These are phyloP conservation scores for Tricholoma sp. DNA, from an alignment of 768 basidiomycete genomes.

Conservation along the genomic window DNA sequence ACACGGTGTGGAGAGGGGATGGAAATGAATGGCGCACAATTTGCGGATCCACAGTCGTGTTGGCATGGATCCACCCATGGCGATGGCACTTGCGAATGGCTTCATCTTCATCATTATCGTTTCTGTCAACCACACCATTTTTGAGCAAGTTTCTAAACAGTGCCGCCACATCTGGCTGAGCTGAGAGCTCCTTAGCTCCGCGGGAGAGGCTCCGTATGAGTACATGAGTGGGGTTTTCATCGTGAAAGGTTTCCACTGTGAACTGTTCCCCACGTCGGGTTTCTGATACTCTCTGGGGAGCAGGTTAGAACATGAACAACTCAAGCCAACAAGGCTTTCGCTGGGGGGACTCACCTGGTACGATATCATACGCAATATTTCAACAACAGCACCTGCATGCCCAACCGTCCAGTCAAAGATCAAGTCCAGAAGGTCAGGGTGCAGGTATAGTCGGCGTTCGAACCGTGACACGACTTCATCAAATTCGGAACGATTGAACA, in stretches of 20 bases:
- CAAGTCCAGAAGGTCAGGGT: conserved; percentile 3
- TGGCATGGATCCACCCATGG: background rate
- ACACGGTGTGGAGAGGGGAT: background rate
- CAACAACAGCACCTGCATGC: conserved; percentile 11
- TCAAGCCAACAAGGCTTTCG: no score
- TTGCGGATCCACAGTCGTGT: background rate
- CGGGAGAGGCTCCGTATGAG: background rate
- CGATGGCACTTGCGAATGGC: background rate
- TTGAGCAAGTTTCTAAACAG: background rate
- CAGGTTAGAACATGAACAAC: background rate
- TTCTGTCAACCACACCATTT: background rate
- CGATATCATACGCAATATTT: conserved; percentile 5
- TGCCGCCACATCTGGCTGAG: background rate
- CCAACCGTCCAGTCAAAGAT: conserved; percentile 12
- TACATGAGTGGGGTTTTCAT: background rate
- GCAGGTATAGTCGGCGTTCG: background rate
- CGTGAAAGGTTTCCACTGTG: background rate
- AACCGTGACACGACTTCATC: conserved; percentile 8
- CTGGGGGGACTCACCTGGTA: conserved; percentile 3
- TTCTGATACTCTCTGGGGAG: background rate
- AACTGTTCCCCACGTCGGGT: background rate
- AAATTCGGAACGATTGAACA: conserved; percentile 10
- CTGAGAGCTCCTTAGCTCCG: background rate
- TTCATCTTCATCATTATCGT: background rate
- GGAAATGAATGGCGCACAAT: background rate